Evolutionary conservation across 805 yeast species (phyloP), one percentile per base, ranked within the genome.

Genomic region (Blastobotrys americana): DNA sequence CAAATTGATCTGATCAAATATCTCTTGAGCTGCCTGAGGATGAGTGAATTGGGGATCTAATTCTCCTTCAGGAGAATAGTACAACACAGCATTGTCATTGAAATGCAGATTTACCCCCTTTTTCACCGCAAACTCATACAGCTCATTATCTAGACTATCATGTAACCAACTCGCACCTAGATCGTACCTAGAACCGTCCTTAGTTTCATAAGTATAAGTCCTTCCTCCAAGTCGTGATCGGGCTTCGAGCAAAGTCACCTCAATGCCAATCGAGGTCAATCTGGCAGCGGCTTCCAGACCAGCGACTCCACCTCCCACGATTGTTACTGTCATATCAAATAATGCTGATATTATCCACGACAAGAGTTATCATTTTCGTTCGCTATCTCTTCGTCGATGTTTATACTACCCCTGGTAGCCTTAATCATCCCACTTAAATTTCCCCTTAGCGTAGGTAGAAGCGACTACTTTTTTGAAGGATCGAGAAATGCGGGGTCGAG

Each of bases 161-260:
- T 88, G 96, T 57, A 84, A 84, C 96, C 96, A 88, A 3, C 88
- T 76, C 0, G 95, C 96, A 0, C 96, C 96, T 13, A 86, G 52
- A 59, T 87, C 95, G 54, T 82, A 80, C 2, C 55, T 47, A 10
- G 38, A 36, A 57, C 56, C 28, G 50, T 25, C 10, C 13, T 8
- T 8, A 25, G 31, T 25, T 13, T 8, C 31, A 25, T 25, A 13
- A 0, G 84, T 78, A 6, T 63, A 54, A 4, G 81, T 60, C 49
- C 95, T 63, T 0, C 95, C 95, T 4, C 94, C 95, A 3, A 81
- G 56, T 37, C 85, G 63, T 49, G 72, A 71, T 53, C 84, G 73
- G 0, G 87, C 86, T 52, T 84, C 95, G 8, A 85, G 45, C 0
- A 85, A 55, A 4, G 74, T 53, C 13, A 77, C 71, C 41, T 77